Base-by-base conservation (phyloP, 495 filamentous ascomycete genomes). In the Penicillium diatomitis region DNA sequence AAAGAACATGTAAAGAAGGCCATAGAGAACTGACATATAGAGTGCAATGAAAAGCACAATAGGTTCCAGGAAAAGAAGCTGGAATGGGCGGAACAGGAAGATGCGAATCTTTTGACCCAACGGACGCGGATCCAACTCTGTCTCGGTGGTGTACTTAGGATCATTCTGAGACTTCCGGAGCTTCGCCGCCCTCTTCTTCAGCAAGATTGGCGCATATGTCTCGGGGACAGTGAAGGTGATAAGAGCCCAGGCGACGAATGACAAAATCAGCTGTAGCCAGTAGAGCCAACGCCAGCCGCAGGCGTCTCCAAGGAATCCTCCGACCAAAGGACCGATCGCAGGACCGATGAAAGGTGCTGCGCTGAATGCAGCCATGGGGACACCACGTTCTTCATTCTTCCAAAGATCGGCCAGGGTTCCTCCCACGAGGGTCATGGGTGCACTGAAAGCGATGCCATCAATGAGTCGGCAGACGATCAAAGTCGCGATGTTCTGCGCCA, bases 351-450 rank as follows among this genome's bases (percentile, higher is more conserved):
- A 87, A 0, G 87, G 87, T 31, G 85, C 86, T 30, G 86, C 85
- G 30, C 76, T 82, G 66, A 90, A 91, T 32, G 85, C 84, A n/a
- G 86, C 86, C 86, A 91, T 90, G 3, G 87, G 85, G 30, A 90
- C 81, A 57, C 86, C 87, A 35, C 87, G 75, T 57, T 91, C 86
- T 54, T 90, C 86, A n/a, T 80, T 85, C 43, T 65, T 79, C 86
- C 86, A 91, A 7, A 90, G 56, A 63, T 91, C 87, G n/a, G 86
- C 82, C 32, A 91, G 64, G 10, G 84, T 88, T 28, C 87, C 87
- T 44, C 86, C 87, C 11, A 90, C 85, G 0, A 90, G 71, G 0
- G 87, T 90, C 83, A 91, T 90, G 3, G 87, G 87, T 0, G 87
- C 86, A 27, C 81, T 85, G 62, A 90, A 89, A 6, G 85, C 85